Evolutionary conservation across 2,329 filamentous ascomycete genomes (phyloP), one percentile per base, ranked within the genome.

Genomic region (Phaeosphaeria sp.): DNA sequence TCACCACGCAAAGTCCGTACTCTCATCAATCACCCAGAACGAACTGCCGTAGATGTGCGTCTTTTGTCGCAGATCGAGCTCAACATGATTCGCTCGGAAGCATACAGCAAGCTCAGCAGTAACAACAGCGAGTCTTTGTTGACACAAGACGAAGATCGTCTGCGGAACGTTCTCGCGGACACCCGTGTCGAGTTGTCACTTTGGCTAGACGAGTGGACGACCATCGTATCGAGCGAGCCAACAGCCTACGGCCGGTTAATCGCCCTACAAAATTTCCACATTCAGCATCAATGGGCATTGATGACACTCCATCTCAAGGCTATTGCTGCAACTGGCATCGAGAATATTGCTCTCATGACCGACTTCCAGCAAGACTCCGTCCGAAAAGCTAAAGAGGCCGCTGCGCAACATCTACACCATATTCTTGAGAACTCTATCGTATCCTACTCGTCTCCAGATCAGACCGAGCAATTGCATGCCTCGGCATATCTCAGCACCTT

Each of bases 211-310:
- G 76, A 77, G 40, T 78, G 76, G 76, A 61, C 61, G 2, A 55
- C 44, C 15, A 68, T 77, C 3, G 60, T 72, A 5, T 65, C 64
- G 13, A 55, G 49, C 1, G 64, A 71, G 15, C 56, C 62, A 18
- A 20, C 24, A 7, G 45, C 49, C 4, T 55, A 66, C 20, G 50
- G 65, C 46, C 55, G 61, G 22, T 58, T 66, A 8, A 45, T 69
- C n/a, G 71, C 71, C 0, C 59, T 80, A 0, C 70, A 81, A 4
- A 84, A 85, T 20, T 69, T 86, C 1, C 76, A 78, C 2, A 80
- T 86, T 0, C 83, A 86, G 61, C 79, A 80, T 56, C 82, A 82
- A 60, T 86, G 84, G 84, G 80, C 82, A 1, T 77, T 83, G 17
- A 81, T 83, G 44, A 84, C 84, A 65, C 77, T 83, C 0, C 74